Conservation (phyloP, 441 rosid genomes). For the Pelargonium exstipulatum region DNA sequence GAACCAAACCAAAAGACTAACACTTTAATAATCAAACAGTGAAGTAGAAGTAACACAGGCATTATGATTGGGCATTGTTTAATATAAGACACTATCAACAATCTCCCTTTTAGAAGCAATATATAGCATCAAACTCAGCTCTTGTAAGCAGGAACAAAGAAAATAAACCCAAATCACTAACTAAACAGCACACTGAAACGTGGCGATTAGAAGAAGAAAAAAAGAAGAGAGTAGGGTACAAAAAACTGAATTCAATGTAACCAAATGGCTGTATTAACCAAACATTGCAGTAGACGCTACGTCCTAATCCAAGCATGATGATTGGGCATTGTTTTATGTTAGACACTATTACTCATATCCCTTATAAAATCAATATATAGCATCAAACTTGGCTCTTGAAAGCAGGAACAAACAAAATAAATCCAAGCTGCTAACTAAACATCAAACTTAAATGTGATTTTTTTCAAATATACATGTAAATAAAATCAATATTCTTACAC, state of each 20-base stretch:
- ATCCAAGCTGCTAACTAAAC: neutral
- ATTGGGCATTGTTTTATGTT: neutral
- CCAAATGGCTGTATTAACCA: neutral
- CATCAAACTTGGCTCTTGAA: neutral
- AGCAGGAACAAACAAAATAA: neutral
- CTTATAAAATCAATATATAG: neutral
- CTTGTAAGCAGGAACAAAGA: neutral
- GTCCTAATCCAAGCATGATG: neutral
- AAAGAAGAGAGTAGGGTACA: no score
- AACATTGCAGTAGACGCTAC: neutral
- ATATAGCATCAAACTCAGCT: neutral
- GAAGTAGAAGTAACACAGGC: neutral
- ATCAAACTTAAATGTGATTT: neutral
- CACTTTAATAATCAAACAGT: neutral
- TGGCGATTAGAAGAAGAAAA: no score
- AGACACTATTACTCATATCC: neutral
- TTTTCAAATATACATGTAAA: no score
- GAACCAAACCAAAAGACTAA: constrained; percentile 18
- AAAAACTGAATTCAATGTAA: no score
- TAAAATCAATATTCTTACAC: no score
- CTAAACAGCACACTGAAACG: constrained; percentile 19
- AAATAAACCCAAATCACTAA: neutral
- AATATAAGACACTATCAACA: neutral
- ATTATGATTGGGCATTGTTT: constrained; percentile 1
- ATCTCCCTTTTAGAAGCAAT: neutral